These are phyloP conservation scores for Trichopus zeylanicus DNA, from an alignment of 116 monocot genomes.

Conservation along the genomic window DNA sequence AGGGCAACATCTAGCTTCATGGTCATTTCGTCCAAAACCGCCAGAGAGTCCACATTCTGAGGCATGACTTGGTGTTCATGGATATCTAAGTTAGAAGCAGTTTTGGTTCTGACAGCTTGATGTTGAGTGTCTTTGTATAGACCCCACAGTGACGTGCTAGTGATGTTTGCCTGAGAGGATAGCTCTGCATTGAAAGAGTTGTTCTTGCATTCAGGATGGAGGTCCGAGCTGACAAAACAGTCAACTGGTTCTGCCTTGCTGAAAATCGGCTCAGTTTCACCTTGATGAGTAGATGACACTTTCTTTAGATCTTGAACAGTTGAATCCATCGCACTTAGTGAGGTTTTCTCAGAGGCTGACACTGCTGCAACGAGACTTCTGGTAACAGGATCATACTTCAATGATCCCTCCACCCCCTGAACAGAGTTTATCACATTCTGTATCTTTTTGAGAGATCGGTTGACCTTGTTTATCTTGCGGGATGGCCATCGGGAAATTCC, in stretches of 20 bases:
- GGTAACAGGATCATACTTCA: conserved; percentile 72
- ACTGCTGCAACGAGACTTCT: conserved; percentile 67
- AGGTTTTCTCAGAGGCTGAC: conserved; percentile 24
- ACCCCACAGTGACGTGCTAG: too few species aligned
- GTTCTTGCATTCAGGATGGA: too few species aligned
- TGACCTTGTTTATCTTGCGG: conserved; percentile 96
- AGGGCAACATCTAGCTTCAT: conserved; percentile 4
- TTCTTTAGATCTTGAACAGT: conserved; percentile 1
- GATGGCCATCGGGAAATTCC: conserved; percentile 96
- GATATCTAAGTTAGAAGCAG: conserved; percentile 1
- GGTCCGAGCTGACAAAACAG: not conserved
- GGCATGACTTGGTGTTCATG: not conserved
- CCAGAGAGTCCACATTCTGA: conserved; percentile 12
- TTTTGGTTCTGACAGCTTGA: not conserved
- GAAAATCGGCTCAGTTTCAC: conserved; percentile 2
- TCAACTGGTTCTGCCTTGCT: conserved; percentile 20
- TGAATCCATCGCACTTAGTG: not conserved
- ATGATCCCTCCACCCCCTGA: conserved; percentile 72
- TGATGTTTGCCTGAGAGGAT: too few species aligned
- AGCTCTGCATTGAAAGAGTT: too few species aligned
- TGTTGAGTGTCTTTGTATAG: too few species aligned
- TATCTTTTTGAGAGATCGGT: conserved; percentile 80
- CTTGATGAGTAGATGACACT: not conserved
- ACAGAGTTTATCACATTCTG: conserved; percentile 87
- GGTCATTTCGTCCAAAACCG: conserved; percentile 9